These are phyloP conservation scores for Fusarium torulosum DNA, from an alignment of 2,329 filamentous ascomycete genomes.

Conservation along the genomic window DNA sequence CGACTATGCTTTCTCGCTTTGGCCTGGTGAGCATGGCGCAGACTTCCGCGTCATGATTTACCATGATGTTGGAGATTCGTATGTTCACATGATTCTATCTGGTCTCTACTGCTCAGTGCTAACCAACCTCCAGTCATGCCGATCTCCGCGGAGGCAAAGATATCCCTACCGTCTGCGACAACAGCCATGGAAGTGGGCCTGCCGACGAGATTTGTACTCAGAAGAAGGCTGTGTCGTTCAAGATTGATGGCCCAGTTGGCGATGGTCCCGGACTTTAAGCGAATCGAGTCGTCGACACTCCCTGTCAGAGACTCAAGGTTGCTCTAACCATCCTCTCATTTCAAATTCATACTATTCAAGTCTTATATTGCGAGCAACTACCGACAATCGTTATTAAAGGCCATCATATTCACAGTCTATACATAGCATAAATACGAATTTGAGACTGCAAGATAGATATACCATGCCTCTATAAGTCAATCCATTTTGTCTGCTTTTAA, in stretches of 20 bases:
- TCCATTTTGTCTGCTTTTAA: too few species aligned
- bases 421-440: too few species aligned
- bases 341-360: too few species aligned
- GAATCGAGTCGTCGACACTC: background rate
- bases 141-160: constrained; percentile 30
- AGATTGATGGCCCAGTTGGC: constrained; percentile 29
- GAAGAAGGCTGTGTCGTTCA: constrained; percentile 18
- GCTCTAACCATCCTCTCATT: background rate
- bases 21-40: background rate
- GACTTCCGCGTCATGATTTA: constrained; percentile 23
- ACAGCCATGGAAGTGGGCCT: constrained; percentile 25
- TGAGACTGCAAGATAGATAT: too few species aligned
- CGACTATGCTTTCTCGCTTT: constrained; percentile 16
- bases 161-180: constrained; percentile 31
- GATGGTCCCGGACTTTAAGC: background rate
- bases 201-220: constrained; percentile 34
- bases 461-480: too few species aligned
- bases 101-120: background rate
- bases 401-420: too few species aligned
- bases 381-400: too few species aligned
- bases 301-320: too few species aligned
- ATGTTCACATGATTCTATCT: background rate
- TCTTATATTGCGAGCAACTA: too few species aligned
- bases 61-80: constrained; percentile 25
- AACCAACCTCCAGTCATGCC: constrained; percentile 13